Base-by-base conservation (phyloP, 257 asterid species). In the Anisodus tanguticus region DNA sequence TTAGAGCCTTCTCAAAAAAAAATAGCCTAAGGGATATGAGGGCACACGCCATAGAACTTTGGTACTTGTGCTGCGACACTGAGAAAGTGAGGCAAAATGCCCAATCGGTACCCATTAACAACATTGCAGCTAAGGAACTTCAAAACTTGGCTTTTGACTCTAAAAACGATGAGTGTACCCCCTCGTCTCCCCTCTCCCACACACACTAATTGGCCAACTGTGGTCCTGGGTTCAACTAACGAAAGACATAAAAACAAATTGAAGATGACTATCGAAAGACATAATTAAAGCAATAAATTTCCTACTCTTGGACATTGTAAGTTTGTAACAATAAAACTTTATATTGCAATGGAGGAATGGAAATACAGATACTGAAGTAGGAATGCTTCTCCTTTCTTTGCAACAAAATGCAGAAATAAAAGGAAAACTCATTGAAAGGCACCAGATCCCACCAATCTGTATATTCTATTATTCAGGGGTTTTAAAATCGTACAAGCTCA, bases 381-480 rank as follows among this genome's bases (percentile, higher is more conserved):
- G 39, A 68, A 68, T 68, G 53, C 3, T 68, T 68, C 53, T 68
- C 53, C 53, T 37, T 68, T 68, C 3, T 68, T 68, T 37, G 53
- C 77, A 68, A 39, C 77, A 68, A 68, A 37, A 68, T 39, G 26
- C 26, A 68, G 51, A 15, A 39, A 68, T 68, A 68, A 39, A 68
- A 68, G n/a, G 53, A 68, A 37, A 68, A 68, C 77, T 68, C 15
- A 68, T 68, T n/a, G 37, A 60, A 72, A 74, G 62, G 81, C 62
- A 51, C 62, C 22, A 7, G 58, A 74, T 74, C 62, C 6, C 26
- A 51, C 62, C 45, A 74, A 74, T 22, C 59, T 3, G 6, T 10
- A 35, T 5, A 74, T 22, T 49, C 16, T 49, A 74, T 49, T 49
- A 74, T 74, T 74, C 22, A 51, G 60, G 19, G 41, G 62, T 49